These are phyloP conservation scores for Saccharomycopsis sp. DNA, from an alignment of 805 yeast species.

Conservation along the genomic window DNA sequence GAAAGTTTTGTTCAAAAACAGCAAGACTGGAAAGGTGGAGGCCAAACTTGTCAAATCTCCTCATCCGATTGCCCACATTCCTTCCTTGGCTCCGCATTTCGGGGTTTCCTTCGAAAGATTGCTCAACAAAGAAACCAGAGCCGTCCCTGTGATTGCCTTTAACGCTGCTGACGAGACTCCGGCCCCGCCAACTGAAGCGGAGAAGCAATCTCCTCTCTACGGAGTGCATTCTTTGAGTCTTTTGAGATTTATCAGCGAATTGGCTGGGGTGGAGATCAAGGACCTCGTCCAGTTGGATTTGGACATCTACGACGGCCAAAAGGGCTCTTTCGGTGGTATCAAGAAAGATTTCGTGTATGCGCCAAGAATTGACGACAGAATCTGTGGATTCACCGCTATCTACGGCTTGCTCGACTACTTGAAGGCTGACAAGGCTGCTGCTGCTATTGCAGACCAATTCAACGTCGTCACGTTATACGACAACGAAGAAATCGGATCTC, in stretches of 20 bases:
- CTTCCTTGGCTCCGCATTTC: conserved; percentile 83
- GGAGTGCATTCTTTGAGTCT: conserved; percentile 64
- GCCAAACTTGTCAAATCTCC: conserved; percentile 48
- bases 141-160: conserved; percentile 73
- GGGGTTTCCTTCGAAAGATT: conserved; percentile 65
- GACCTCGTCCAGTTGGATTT: conserved; percentile 67
- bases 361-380: conserved; percentile 81
- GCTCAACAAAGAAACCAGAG: conserved; percentile 68
- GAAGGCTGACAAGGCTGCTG: conserved; percentile 28
- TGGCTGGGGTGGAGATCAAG: conserved; percentile 50
- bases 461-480: conserved; percentile 63
- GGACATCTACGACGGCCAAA: conserved; percentile 76
- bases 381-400: conserved; percentile 71
- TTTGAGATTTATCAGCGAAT: conserved; percentile 59
- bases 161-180: conserved; percentile 27
- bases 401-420: conserved; percentile 46
- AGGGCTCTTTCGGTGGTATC: conserved; percentile 72
- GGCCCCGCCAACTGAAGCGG: conserved; percentile 48
- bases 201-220: conserved; percentile 54
- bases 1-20: conserved; percentile 41
- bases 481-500: conserved; percentile 80
- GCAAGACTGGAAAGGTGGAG: conserved; percentile 30
- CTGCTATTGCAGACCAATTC: conserved; percentile 32
- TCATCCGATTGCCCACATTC: conserved; percentile 70
- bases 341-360: conserved; percentile 70